Evolutionary conservation across 2,329 filamentous ascomycete species (phyloP).

Genomic region (Pestalotiopsis fici): DNA sequence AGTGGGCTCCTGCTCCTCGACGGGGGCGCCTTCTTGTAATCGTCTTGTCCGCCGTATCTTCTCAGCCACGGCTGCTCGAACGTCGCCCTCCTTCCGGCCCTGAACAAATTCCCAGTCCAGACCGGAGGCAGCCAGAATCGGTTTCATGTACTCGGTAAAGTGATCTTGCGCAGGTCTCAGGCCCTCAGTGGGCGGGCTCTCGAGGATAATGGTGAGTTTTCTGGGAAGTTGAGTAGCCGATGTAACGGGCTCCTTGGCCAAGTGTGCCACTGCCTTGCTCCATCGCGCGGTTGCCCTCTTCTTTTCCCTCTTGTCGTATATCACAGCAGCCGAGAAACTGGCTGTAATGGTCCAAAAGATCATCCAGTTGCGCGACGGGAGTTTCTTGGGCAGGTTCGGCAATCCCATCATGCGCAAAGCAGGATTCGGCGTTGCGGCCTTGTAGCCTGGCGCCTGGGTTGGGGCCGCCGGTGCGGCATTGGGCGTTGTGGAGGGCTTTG

Average conservation of each 20-base stretch:
- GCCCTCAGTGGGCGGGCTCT: conserved; percentile 84
- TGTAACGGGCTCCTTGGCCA: conserved; percentile 75
- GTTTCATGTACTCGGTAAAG: conserved; percentile 95
- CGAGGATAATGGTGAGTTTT: conserved; percentile 82
- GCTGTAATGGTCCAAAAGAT: conserved; percentile 86
- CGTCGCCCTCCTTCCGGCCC: conserved; percentile 88
- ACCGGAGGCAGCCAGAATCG: conserved; percentile 83
- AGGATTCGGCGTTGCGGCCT: conserved; percentile 62
- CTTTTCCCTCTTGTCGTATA: conserved; percentile 93
- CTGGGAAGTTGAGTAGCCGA: conserved; percentile 72
- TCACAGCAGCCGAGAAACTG: conserved; percentile 75
- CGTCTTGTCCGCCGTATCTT: conserved; percentile 73
- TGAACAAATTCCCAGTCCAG: conserved; percentile 97
- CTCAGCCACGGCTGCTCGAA: conserved; percentile 84
- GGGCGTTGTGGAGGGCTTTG: not conserved
- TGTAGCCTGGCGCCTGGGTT: conserved; percentile 29
- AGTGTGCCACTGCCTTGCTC: conserved; percentile 80
- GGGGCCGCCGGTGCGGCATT: not conserved
- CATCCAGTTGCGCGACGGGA: conserved; percentile 96
- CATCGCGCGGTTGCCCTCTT: conserved; percentile 83
- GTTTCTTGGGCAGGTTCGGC: conserved; percentile 77
- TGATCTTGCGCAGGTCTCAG: conserved; percentile 86
- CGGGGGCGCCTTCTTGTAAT: conserved; percentile 45
- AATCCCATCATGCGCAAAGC: conserved; percentile 81
- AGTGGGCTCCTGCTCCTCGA: conserved; percentile 49